These are phyloP conservation scores for Amauroascus verrucosus DNA, from an alignment of 2,329 filamentous ascomycete genomes.

Conservation along the genomic window DNA sequence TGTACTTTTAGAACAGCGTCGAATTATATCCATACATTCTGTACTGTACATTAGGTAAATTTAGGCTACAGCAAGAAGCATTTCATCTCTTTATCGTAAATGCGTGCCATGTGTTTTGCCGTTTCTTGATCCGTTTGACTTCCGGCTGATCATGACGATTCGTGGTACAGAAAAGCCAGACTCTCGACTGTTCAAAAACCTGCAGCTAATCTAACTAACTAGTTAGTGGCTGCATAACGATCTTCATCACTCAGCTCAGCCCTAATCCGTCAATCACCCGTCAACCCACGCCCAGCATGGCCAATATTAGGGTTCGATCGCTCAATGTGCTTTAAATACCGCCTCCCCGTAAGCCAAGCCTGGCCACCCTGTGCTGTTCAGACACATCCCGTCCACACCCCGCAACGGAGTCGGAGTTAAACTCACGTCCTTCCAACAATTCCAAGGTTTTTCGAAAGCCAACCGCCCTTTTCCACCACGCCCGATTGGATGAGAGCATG, in stretches of 20 bases:
- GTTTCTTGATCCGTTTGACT: not conserved
- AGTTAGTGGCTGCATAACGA: not conserved
- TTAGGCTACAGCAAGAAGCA: not conserved
- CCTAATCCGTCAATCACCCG: not conserved
- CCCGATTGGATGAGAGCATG: constrained; percentile 5
- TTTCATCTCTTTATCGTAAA: not conserved
- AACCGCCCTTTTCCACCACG: constrained; percentile 1
- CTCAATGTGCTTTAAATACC: too few relatives aligned
- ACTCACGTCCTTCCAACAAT: constrained; percentile 6
- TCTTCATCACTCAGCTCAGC: not conserved
- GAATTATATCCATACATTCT: too few relatives aligned
- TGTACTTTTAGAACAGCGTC: not conserved
- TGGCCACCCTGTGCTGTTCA: not conserved
- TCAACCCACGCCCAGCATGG: too few relatives aligned
- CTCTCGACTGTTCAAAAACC: not conserved
- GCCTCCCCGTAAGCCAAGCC: constrained; percentile 4
- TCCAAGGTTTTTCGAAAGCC: constrained; percentile 5
- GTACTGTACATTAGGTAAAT: constrained; percentile 1
- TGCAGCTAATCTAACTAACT: not conserved
- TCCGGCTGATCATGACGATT: not conserved
- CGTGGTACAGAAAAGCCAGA: not conserved
- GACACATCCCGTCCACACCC: not conserved
- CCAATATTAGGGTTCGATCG: too few relatives aligned
- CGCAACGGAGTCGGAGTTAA: not conserved
- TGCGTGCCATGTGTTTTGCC: too few relatives aligned